Evolutionary conservation across 192 early-diverging fungal species (phyloP).

Genomic region (Entophlyctis helioformis): DNA sequence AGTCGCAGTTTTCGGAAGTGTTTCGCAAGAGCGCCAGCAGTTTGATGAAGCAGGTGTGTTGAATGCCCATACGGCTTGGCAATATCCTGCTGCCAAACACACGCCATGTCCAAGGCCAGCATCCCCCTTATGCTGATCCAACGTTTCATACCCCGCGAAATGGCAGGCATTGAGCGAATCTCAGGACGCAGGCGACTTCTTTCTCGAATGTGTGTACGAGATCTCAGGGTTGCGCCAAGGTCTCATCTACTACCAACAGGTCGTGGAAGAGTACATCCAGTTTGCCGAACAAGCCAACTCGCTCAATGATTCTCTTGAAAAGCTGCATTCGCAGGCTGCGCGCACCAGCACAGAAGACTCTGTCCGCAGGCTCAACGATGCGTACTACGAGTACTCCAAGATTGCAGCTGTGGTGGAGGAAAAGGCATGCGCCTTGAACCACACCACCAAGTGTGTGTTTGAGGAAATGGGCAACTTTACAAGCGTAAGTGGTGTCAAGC

Average conservation of each 20-base stretch:
- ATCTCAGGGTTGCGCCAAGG: background rate
- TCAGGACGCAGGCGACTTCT: constrained; percentile 1
- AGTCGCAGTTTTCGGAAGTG: background rate
- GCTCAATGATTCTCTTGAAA: constrained; percentile 1
- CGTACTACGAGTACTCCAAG: constrained; percentile 4
- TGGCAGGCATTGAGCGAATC: too few relatives aligned
- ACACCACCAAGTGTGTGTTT: too few relatives aligned
- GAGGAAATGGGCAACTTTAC: too few relatives aligned
- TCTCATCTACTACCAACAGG: background rate
- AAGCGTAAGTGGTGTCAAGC: too few relatives aligned
- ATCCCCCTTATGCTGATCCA: too few relatives aligned
- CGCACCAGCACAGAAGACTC: constrained; percentile 6
- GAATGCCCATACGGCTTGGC: background rate
- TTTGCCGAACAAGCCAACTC: background rate
- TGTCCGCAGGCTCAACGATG: constrained; percentile 10
- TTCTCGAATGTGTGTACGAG: constrained; percentile 4
- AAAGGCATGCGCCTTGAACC: constrained; percentile 5
- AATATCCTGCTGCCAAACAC: background rate
- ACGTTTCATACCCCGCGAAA: too few relatives aligned
- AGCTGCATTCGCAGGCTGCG: constrained; percentile 5
- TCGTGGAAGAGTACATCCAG: constrained; percentile 1
- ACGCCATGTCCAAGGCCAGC: constrained; percentile 1
- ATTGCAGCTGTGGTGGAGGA: constrained; percentile 1
- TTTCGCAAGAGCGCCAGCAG: background rate
- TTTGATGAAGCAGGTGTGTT: constrained; percentile 3